A percentile compares a stretch with the other conserved stretches of the same genome.
Conservation (phyloP, 768 basidiomycete genomes). For the Leccinum variicolor region DNA sequence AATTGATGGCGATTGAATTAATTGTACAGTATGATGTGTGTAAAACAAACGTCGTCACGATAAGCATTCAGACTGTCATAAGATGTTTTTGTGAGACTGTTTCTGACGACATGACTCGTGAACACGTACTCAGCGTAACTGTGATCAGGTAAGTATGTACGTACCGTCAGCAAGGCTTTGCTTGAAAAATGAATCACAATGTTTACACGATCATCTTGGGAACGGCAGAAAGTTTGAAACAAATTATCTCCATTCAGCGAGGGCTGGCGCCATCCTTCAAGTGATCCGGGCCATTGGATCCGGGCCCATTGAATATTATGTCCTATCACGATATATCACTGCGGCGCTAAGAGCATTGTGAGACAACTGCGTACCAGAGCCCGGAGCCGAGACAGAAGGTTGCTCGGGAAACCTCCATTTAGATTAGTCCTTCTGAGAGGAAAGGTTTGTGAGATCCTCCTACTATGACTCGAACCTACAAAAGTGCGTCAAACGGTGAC, state of each 20-base stretch:
- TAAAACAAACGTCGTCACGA: background rate
- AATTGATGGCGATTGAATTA: background rate
- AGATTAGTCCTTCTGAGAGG: background rate
- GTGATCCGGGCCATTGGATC: too few relatives aligned
- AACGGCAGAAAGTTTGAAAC: background rate
- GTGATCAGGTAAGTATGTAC: background rate
- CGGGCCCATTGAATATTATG: too few relatives aligned
- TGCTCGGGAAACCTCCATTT: background rate
- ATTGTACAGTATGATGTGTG: background rate
- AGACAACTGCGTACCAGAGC: background rate
- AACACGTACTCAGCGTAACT: too few relatives aligned
- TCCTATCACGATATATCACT: background rate
- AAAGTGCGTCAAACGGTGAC: too few relatives aligned
- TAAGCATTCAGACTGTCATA: background rate
- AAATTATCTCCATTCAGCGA: background rate
- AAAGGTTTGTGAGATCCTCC: too few relatives aligned
- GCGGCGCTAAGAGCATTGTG: background rate
- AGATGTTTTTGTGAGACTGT: background rate
- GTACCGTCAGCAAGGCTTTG: background rate
- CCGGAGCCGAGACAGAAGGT: background rate
- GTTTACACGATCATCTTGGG: background rate
- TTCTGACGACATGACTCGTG: background rate
- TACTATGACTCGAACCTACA: too few relatives aligned
- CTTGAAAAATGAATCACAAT: background rate
- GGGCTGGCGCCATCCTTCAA: background rate